These are phyloP conservation scores for Misopates orontium DNA, from an alignment of 257 asterid genomes.

Conservation along the genomic window DNA sequence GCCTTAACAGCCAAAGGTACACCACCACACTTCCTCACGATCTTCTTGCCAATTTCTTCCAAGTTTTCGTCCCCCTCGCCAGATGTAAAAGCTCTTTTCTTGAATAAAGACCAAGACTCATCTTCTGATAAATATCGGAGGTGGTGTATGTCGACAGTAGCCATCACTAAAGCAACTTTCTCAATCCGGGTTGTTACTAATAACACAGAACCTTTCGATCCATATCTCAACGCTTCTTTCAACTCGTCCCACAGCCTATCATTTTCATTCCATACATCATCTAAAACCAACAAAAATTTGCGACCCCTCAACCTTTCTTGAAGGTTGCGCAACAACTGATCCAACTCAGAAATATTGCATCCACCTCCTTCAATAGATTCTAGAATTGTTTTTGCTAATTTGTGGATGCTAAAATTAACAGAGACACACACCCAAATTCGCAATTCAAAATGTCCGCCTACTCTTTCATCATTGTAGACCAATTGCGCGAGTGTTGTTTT, in stretches of 20 bases:
- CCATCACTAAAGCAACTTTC: slow-evolving; percentile 28
- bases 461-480: slow-evolving; percentile 33
- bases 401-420: slow-evolving; percentile 27
- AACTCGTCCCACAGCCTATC: slow-evolving; percentile 27
- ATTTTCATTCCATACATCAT: slow-evolving; percentile 41
- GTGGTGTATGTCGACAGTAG: slow-evolving; percentile 16
- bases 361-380: slow-evolving; percentile 12
- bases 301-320: slow-evolving; percentile 28
- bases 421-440: slow-evolving; percentile 33
- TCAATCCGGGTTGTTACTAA: slow-evolving; percentile 28
- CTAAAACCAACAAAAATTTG: slow-evolving; percentile 31
- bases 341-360: slow-evolving; percentile 17
- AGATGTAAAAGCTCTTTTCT: slow-evolving; percentile 21
- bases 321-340: slow-evolving; percentile 25
- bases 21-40: too few species aligned
- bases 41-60: too few species aligned
- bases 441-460: slow-evolving; percentile 23
- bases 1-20: too few species aligned
- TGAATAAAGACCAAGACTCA: slow-evolving; percentile 33
- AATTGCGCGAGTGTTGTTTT: slow-evolving; percentile 30
- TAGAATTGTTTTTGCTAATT: slow-evolving; percentile 28
- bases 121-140: slow-evolving; percentile 20
- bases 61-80: too few species aligned
- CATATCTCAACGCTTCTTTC: slow-evolving; percentile 24
- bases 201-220: slow-evolving; percentile 26